Percentiles rank a stretch among this genome's conserved stretches.
These are phyloP conservation scores for Coniella vitis DNA, from an alignment of 2,329 filamentous ascomycete genomes.

Conservation along the genomic window DNA sequence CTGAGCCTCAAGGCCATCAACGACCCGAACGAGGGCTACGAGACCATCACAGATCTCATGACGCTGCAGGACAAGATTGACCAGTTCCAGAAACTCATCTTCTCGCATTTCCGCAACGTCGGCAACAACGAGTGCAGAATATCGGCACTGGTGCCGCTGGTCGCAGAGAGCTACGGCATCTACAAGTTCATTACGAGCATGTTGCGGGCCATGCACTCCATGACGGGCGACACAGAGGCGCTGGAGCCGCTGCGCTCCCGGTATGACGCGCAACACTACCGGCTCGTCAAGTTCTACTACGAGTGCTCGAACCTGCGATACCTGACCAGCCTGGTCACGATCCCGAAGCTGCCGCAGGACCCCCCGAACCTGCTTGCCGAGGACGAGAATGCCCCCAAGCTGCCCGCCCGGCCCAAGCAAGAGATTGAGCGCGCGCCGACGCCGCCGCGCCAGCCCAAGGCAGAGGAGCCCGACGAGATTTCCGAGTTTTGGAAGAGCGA, in stretches of 20 bases:
- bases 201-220: constrained; percentile 94
- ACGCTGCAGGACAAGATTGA: constrained; percentile 96
- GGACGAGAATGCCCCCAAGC: constrained; percentile 73
- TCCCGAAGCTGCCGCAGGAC: constrained; percentile 91
- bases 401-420: constrained; percentile 74
- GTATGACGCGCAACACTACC: constrained; percentile 95
- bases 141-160: constrained; percentile 83
- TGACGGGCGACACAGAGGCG: constrained; percentile 88
- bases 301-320: constrained; percentile 98
- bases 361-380: constrained; percentile 83
- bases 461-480: constrained; percentile 86
- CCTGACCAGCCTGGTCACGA: constrained; percentile 89
- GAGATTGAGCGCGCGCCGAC: constrained; percentile 63
- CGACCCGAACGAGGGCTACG: constrained; percentile 94
- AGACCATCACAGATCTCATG: constrained; percentile 97
- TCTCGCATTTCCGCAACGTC: constrained; percentile 87
- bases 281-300: constrained; percentile 96
- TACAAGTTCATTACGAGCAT: constrained; percentile 99
- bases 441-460: constrained; percentile 59
- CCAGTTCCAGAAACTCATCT: constrained; percentile 96
- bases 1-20: constrained; percentile 97
- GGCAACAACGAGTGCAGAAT: constrained; percentile 96
- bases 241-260: constrained; percentile 79
- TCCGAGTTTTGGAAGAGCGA: constrained; percentile 98
- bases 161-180: constrained; percentile 97